Evolutionary conservation across 371 early-diverging fungal genomes (phyloP), one percentile per base, ranked within the genome.

Genomic region (Sporodiniella umbellata): DNA sequence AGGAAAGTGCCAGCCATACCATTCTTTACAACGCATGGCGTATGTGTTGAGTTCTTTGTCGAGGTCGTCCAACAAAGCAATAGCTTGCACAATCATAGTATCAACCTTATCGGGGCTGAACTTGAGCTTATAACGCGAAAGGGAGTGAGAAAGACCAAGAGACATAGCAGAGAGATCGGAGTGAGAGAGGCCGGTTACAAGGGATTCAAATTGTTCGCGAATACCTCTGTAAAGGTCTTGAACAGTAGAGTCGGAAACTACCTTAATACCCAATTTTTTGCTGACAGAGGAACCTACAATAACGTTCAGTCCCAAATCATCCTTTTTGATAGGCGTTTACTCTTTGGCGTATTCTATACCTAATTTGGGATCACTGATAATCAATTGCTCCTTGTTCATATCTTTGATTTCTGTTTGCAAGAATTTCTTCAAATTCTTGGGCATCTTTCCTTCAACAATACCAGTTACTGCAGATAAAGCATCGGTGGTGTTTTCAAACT

Each of bases 21-120:
- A 93, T 72, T 94, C 95, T 80, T 87, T 92, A 60, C 93, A 85
- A 66, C 96, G 88, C 99, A 98, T 98, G n/a, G 90, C 84, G 65
- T 95, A 95, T 12, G 92, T 91, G 82, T 97, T 97, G 60, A 96
- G 85, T 75, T 96, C 96, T 76, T 92, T 94, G 76, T 95, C 96
- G 44, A 95, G 79, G 64, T 96, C 94, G 60, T 95, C 95, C 58
- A 96, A 73, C 40, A 97, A 79, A 54, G 81, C 85, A 66, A 97
- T 93, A n/a, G 95, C 93, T 80, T 97, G 95, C 37, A 96, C 91
- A 66, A 96, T 91, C 93, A 96, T 94, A 43, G 90, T 93, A 72
- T 97, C 98, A 5, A 92, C 85, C 78, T 93, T 92, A 68, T 95
- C 90, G 60, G 93, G 86, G 45, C 86, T 84, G 83, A 93, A 90